These are phyloP conservation scores for Plasmodium fragile DNA, from an alignment of 169 alveolate species.

Conservation along the genomic window DNA sequence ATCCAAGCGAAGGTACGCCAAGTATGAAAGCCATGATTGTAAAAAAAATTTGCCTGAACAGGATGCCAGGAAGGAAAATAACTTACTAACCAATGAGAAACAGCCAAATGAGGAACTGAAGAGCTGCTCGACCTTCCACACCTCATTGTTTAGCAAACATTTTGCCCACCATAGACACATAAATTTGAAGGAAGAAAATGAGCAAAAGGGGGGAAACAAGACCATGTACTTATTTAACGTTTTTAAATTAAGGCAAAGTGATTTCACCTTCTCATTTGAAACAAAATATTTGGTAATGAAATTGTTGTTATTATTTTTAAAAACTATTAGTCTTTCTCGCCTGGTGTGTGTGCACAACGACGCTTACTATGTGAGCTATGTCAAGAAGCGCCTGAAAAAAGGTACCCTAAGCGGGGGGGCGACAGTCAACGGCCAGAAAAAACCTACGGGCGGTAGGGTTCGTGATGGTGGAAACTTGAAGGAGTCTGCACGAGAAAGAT, in stretches of 20 bases:
- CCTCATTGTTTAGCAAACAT: constrained; percentile 52
- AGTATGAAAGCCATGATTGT: not conserved
- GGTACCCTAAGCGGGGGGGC: not conserved
- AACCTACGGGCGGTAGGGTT: not conserved
- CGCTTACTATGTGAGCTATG: constrained; percentile 18
- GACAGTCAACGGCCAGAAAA: not conserved
- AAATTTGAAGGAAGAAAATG: constrained; percentile 35
- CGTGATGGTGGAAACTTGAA: not conserved
- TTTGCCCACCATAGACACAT: constrained; percentile 9
- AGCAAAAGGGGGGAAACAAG: not conserved
- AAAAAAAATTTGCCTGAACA: constrained; percentile 15
- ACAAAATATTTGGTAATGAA: constrained; percentile 56
- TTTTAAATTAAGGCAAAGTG: constrained; percentile 24
- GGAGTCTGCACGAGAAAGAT: not conserved
- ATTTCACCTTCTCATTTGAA: constrained; percentile 33
- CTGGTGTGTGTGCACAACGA: constrained; percentile 52
- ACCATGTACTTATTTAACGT: constrained; percentile 58
- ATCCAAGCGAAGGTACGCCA: constrained; percentile 8
- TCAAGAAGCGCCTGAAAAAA: constrained; percentile 38
- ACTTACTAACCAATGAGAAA: constrained; percentile 35
- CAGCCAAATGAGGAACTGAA: not conserved
- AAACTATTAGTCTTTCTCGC: constrained; percentile 11
- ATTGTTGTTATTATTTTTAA: constrained; percentile 45
- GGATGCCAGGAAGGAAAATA: constrained; percentile 23
- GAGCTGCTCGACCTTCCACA: constrained; percentile 5